A percentile compares a stretch with the other conserved stretches of the same genome.
phyloP scores from a whole-genome alignment of 306 rosid genomes.

The Styphnolobium japonicum region DNA sequence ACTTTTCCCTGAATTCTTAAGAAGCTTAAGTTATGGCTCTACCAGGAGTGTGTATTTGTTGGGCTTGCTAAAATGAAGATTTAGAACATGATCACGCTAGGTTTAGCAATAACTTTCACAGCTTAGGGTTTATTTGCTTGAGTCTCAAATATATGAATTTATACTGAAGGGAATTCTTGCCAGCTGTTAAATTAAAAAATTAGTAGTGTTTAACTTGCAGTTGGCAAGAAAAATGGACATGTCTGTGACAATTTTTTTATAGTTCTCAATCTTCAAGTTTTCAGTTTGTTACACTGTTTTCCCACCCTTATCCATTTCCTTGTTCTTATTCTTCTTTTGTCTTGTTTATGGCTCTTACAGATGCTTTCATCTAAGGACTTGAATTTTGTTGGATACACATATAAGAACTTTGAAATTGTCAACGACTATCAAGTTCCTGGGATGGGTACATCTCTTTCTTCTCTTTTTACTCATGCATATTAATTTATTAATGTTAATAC shows the following conservation, averaged over 20 bases:
- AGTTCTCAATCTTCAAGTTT: constrained; percentile 6
- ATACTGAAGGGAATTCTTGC: background rate
- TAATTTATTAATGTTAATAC: background rate
- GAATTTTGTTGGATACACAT: constrained; percentile 95
- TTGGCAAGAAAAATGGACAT: background rate
- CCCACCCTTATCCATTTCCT: background rate
- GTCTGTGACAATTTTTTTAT: background rate
- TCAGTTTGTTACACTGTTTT: background rate
- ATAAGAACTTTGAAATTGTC: constrained; percentile 94
- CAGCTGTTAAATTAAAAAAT: background rate
- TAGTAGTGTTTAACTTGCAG: background rate
- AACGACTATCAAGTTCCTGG: constrained; percentile 98
- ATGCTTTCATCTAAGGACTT: constrained; percentile 98
- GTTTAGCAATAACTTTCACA: background rate
- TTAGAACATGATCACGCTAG: background rate
- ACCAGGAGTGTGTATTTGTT: constrained; percentile 2
- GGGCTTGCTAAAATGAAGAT: background rate
- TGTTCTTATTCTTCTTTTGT: background rate
- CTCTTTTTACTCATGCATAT: constrained; percentile 4
- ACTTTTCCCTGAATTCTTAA: constrained; percentile 13
- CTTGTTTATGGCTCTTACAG: constrained; percentile 47
- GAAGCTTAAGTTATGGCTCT: constrained; percentile 4
- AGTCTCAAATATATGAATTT: constrained; percentile 7
- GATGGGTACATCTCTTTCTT: constrained; percentile 58
- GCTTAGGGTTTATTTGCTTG: background rate